phyloP scores from a whole-genome alignment of 2,329 filamentous ascomycete species.

The Harringtonia lauricola region DNA sequence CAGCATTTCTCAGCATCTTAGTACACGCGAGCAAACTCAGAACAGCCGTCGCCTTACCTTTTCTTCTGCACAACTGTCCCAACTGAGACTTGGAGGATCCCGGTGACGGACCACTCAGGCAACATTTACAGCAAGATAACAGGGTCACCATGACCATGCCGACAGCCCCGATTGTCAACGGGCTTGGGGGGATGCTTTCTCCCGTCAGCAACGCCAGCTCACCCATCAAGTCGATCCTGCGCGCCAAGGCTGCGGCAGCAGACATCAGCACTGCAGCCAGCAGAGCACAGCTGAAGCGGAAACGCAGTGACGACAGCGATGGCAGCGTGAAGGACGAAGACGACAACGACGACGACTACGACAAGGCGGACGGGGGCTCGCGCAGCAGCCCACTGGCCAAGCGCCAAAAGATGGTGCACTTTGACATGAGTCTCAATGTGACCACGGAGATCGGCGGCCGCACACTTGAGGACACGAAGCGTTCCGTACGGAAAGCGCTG shows the following conservation, averaged over 20 bases:
- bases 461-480: slow-evolving; percentile 43
- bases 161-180: slow-evolving; percentile 1
- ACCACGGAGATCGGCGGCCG: slow-evolving; percentile 38
- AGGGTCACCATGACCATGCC: too few relatives aligned
- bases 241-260: background rate
- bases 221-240: slow-evolving; percentile 11
- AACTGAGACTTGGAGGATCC: too few relatives aligned
- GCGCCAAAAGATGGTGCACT: slow-evolving; percentile 42
- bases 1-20: too few relatives aligned
- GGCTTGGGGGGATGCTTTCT: background rate
- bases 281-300: slow-evolving; percentile 3
- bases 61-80: too few relatives aligned
- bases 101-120: too few relatives aligned
- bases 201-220: background rate
- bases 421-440: slow-evolving; percentile 46
- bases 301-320: slow-evolving; percentile 4
- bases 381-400: slow-evolving; percentile 35
- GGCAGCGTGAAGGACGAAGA: background rate
- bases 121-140: too few relatives aligned
- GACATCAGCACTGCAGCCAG: too few relatives aligned
- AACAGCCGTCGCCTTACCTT: too few relatives aligned
- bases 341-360: background rate
- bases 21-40: too few relatives aligned
- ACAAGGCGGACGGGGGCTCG: background rate
- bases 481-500: slow-evolving; percentile 42